Evolutionary conservation across 2,329 filamentous ascomycete species (phyloP).

Genomic region (Colletotrichum salicis): DNA sequence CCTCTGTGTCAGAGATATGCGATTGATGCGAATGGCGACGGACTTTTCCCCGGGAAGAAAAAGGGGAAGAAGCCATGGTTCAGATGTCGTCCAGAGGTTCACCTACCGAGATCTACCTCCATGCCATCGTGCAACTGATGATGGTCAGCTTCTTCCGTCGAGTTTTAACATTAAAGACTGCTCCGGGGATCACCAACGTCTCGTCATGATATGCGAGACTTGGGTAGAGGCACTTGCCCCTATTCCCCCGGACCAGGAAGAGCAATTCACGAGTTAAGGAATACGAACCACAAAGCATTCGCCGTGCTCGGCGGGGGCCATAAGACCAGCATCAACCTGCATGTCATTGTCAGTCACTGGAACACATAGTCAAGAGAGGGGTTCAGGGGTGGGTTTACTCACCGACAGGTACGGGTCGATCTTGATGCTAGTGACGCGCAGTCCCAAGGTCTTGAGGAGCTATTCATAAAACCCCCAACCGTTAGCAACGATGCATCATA

Average conservation of each 20-base stretch:
- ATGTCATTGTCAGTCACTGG: slow-evolving; percentile 17
- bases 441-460: slow-evolving; percentile 81
- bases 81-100: slow-evolving; percentile 10
- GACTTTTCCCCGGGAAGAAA: neutral
- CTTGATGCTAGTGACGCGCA: slow-evolving; percentile 71
- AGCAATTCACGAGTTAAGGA: neutral
- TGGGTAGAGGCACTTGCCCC: slow-evolving; percentile 11
- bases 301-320: slow-evolving; percentile 47
- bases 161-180: neutral
- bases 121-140: slow-evolving; percentile 35
- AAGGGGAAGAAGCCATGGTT: neutral
- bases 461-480: slow-evolving; percentile 52
- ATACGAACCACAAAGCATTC: slow-evolving; percentile 37
- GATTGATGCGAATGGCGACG: neutral
- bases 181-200: neutral
- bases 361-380: neutral
- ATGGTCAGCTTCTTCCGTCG: slow-evolving; percentile 16
- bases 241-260: neutral
- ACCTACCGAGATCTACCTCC: slow-evolving; percentile 37
- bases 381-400: slow-evolving; percentile 18
- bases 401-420: slow-evolving; percentile 63
- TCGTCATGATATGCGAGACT: neutral
- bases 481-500: slow-evolving; percentile 6
- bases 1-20: slow-evolving; percentile 32
- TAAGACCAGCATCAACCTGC: slow-evolving; percentile 35